Evolutionary conservation across 495 filamentous ascomycete species (phyloP), one percentile per base, ranked within the genome.

Genomic region (Penicillium bialowiezense): DNA sequence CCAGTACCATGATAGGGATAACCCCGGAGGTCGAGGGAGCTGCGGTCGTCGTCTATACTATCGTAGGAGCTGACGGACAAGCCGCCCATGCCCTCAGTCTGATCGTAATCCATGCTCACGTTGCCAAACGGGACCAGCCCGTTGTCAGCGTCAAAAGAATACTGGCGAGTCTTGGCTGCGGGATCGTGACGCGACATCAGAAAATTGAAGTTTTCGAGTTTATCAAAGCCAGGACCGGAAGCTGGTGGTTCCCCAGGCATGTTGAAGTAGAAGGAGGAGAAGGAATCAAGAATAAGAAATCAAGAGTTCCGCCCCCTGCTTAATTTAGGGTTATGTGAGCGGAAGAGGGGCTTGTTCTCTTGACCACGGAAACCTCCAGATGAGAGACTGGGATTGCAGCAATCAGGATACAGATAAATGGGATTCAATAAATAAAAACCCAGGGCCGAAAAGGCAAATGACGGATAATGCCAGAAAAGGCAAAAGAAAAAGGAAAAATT

Each of bases 61-160:
- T 76, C 72, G 55, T 76, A 76, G 31, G 72, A 76, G 55, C 72
- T 76, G 59, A 76, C 72, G 13, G 72, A 76, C 10, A 76, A 51
- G 15, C 72, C 72, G 33, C 72, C 72, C 64, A 74, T 66, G 41
- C 72, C 72, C 49, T 76, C 72, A 3, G 72, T 74, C 37, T 72
- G 72, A 47, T 76, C 72, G 51, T 73, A 74, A 46, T 74, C 65
- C 65, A 73, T 71, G 47, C 64, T 69, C 52, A 69, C 49, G 39
- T 66, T 70, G 45, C 59, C 44, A 38, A 68, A 64, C 37, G 69
- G 61, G 48, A 65, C 63, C 59, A 72, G 60, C 51, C 63, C 65
- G 19, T 65, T 55, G 39, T 75, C 72, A 20, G 68, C 57, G 49
- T 74, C 71, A 45, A 75, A 71, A 1, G 72, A 74, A 44, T 74